Conservation (phyloP, 169 alveolate species). For the Cryptosporidium baileyi region DNA sequence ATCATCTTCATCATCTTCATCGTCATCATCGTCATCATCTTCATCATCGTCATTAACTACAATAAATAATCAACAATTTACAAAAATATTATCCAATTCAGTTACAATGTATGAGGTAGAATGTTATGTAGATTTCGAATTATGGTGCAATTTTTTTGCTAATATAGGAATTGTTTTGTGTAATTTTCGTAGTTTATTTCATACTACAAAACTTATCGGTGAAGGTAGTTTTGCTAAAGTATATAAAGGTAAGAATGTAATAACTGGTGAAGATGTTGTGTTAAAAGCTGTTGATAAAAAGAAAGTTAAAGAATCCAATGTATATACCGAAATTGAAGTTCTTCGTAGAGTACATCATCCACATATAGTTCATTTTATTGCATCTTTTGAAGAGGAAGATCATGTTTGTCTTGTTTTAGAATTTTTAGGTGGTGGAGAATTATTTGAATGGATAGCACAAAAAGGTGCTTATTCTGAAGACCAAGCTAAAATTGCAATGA, state of each 20-base stretch:
- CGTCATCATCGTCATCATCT: background rate
- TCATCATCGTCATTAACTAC: background rate
- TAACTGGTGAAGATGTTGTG: conserved; percentile 76
- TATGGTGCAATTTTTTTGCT: conserved; percentile 61
- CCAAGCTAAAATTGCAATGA: conserved; percentile 83
- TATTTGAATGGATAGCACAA: conserved; percentile 85
- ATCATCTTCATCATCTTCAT: background rate
- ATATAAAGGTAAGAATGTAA: conserved; percentile 74
- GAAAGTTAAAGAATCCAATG: conserved; percentile 78
- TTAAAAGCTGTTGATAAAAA: conserved; percentile 77
- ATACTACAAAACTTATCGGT: conserved; percentile 70
- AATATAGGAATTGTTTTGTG: conserved; percentile 37
- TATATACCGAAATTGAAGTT: conserved; percentile 83
- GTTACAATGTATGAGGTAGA: conserved; percentile 50
- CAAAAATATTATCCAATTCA: conserved; percentile 33
- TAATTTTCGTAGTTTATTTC: conserved; percentile 41
- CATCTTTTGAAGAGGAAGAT: conserved; percentile 83
- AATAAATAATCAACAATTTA: background rate
- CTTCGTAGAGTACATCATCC: conserved; percentile 83
- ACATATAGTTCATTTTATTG: conserved; percentile 80
- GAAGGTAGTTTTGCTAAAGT: conserved; percentile 78
- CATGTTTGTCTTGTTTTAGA: conserved; percentile 88
- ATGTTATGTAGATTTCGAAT: conserved; percentile 31
- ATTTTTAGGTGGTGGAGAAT: conserved; percentile 87
- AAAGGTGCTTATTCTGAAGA: conserved; percentile 86